These are phyloP conservation scores for Solanum pinnatisectum DNA, from an alignment of 257 asterid species.

Conservation along the genomic window DNA sequence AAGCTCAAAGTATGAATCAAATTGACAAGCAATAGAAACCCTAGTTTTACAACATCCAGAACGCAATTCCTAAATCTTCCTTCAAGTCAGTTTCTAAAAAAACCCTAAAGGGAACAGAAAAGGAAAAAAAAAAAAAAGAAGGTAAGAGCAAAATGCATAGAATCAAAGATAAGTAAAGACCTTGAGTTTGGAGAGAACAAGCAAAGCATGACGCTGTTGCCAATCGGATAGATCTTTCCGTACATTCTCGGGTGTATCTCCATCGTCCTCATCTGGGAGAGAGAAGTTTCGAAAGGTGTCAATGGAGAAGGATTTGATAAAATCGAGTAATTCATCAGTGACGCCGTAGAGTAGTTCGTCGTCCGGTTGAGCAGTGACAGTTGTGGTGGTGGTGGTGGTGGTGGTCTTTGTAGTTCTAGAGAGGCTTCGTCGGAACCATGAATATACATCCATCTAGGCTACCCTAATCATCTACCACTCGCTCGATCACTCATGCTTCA, in stretches of 20 bases:
- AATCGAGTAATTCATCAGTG: constrained; percentile 49
- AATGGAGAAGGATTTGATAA: constrained; percentile 51
- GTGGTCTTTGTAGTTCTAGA: constrained; percentile 20
- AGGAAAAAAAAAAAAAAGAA: background rate
- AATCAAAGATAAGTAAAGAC: constrained; percentile 10
- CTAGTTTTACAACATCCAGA: background rate
- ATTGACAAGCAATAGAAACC: background rate
- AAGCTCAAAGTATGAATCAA: background rate
- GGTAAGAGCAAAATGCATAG: background rate
- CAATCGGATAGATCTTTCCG: constrained; percentile 72
- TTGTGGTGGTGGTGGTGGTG: constrained; percentile 7
- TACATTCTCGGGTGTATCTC: constrained; percentile 27
- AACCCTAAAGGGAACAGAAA: too few species aligned
- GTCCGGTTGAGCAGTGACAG: background rate
- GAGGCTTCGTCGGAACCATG: constrained; percentile 65
- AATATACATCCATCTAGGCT: constrained; percentile 38
- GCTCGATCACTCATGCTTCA: background rate
- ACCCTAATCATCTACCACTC: background rate
- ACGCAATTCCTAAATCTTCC: background rate
- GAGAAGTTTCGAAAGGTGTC: constrained; percentile 66
- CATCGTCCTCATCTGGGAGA: constrained; percentile 43
- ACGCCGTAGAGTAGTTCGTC: constrained; percentile 46
- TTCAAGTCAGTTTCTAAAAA: background rate
- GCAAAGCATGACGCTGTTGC: constrained; percentile 85
- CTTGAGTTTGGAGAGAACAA: constrained; percentile 67